These are phyloP conservation scores for Salicornia ramosissima DNA, from an alignment of 148 eudicot species.

Conservation along the genomic window DNA sequence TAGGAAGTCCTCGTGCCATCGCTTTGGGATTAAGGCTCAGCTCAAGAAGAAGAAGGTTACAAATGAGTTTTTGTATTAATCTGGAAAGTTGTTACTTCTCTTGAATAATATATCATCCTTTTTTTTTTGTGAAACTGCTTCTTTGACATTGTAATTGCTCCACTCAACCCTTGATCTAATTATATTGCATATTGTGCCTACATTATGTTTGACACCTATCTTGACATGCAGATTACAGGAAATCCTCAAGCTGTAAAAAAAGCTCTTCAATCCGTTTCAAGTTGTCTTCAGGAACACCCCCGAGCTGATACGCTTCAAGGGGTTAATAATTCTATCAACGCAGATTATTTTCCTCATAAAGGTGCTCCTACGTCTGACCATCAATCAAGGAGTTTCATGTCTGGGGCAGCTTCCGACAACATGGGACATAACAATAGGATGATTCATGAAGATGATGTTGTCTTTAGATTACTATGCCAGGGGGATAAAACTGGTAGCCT, in stretches of 20 bases:
- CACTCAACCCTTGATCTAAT: background rate
- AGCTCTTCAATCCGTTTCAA: slow-evolving; percentile 49
- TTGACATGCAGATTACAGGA: slow-evolving; percentile 45
- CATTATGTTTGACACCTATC: background rate
- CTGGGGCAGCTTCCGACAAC: slow-evolving; percentile 32
- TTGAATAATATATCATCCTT: too few species aligned
- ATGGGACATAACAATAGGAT: slow-evolving; percentile 37
- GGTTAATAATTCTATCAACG: slow-evolving; percentile 21
- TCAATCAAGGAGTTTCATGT: slow-evolving; percentile 31
- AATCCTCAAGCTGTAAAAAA: slow-evolving; percentile 44
- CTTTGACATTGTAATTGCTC: background rate
- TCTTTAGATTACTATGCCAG: slow-evolving; percentile 45
- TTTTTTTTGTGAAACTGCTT: too few species aligned
- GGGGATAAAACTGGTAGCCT: slow-evolving; percentile 48
- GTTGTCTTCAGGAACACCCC: slow-evolving; percentile 52
- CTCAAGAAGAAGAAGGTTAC: too few species aligned
- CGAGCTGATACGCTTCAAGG: slow-evolving; percentile 36
- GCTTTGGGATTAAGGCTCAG: too few species aligned
- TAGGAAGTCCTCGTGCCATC: too few species aligned
- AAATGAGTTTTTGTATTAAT: too few species aligned
- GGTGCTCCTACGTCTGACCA: slow-evolving; percentile 22
- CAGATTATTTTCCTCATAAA: slow-evolving; percentile 27
- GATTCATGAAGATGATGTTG: slow-evolving; percentile 50
- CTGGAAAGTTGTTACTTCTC: too few species aligned
- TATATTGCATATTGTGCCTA: background rate